Evolutionary conservation across 164 flowering plant genomes (phyloP), one percentile per base, ranked within the genome.

Genomic region (Litsea cubeba): DNA sequence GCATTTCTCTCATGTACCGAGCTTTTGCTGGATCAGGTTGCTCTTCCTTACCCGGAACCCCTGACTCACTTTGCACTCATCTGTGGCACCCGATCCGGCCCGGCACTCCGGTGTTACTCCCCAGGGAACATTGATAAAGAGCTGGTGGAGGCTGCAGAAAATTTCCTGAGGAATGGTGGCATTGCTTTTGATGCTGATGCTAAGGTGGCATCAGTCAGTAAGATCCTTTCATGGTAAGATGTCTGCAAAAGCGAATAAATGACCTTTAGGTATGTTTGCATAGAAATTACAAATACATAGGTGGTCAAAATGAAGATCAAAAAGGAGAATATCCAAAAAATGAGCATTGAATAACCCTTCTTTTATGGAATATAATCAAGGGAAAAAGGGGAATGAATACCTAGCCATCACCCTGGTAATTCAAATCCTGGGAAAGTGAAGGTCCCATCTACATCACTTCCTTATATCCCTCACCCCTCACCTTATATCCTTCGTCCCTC

Each of bases 71-170:
- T 94, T 78, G 92, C 95, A 5, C 80, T 94, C 67, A 92, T 87
- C 68, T 79, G 70, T 75, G 98, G 97, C 28, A 80, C 75, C 54
- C 88, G 90, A 79, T 89, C 95, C 70, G 91, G 95, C 40, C 98
- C 98, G 71, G 85, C 90, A 69, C 90, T 93, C 58, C 84, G 91
- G 35, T 91, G 92, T 83, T 93, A 86, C 83, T 91, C 97, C 49
- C 91, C 92, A 46, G 87, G 86, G 50, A 71, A 88, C 73, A 87
- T 91, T 77, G 98, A 93, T 63, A 82, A 85, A 78, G 98, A 94
- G 76, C 75, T 94, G 81, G 74, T 79, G 83, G 93, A 89, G 54
- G 89, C 97, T 50, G 97, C 93, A 14, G 82, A 80, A 32, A 73
- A 81, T 77, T 94, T 92, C 75, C 57, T 94, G 50, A 79, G 87